Base-by-base conservation (phyloP, 2,329 filamentous ascomycete genomes). In the Plectosphaerella sp. region DNA sequence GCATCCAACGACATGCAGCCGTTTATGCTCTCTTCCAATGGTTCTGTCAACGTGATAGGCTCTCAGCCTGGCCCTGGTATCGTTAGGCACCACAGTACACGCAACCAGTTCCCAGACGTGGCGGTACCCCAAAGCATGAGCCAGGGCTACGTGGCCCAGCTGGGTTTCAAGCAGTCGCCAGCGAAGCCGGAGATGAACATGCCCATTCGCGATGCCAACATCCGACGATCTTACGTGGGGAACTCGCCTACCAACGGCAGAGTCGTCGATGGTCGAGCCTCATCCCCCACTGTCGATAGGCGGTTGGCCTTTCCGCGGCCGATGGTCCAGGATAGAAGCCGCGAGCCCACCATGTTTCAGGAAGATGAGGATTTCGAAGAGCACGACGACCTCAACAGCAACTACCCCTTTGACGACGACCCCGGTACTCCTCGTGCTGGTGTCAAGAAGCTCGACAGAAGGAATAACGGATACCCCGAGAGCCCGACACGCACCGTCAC, bases 181-280 rank as follows among this genome's bases (percentile, higher is more conserved):
- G n/a, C 15, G 5, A 43, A 28, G 15, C 24, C 47, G 18, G 64
- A 66, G 20, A 59, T 67, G 16, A 70, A 65, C 47, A 62, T 75
- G n/a, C 66, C 74, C 1, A 59, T 74, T 52, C 69, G 74, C 18
- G 71, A 75, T 49, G 56, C 64, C 11, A 62, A 57, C 16, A 59
- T 66, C 41, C 58, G 60, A 45, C 64, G 59, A 42, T 56, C 61
- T n/a, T 59, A 64, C 47, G 49, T 48, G 28, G 61, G 58, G 12
- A 57, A 51, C 22, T 11, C 51, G 48, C 41, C 45, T 46, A 33
- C 43, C 12, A 46, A 25, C 14, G 43, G 22, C 22, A 11, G 7
- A 22, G 10, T 6, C 11, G 8, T 28, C 11, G 25, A 46, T 9
- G 43, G 43, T n/a, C 43, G 43, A 4, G 22, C 22, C 8, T 46